Evolutionary conservation across 257 asterid genomes (phyloP).

Genomic region (Gardenia jasminoides): DNA sequence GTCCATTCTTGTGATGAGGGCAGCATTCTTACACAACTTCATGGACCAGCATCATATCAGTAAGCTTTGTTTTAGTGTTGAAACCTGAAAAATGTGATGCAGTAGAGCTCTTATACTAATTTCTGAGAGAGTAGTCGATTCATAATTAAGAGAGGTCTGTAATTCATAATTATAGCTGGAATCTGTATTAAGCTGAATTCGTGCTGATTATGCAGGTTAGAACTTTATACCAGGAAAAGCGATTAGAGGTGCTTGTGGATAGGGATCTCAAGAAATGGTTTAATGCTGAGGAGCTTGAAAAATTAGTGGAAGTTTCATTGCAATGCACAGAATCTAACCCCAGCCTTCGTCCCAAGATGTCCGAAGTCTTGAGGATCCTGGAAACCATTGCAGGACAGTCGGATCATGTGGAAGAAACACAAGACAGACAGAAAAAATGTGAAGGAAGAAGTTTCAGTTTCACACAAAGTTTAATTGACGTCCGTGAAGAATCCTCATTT

Average conservation of each 20-base stretch:
- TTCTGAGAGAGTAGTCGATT: neutral
- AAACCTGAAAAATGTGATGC: neutral
- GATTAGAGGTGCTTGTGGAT: constrained; percentile 65
- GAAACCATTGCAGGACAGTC: constrained; percentile 52
- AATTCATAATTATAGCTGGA: too few species aligned
- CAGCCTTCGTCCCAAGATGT: constrained; percentile 73
- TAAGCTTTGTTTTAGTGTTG: neutral
- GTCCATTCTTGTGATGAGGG: neutral
- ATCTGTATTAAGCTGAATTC: neutral
- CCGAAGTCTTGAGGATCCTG: constrained; percentile 54
- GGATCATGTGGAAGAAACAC: constrained; percentile 44
- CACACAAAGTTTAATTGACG: constrained; percentile 56
- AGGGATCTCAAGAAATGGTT: constrained; percentile 62
- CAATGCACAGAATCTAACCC: constrained; percentile 71
- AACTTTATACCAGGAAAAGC: constrained; percentile 53
- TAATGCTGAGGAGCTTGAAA: constrained; percentile 53
- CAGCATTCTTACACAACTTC: too few species aligned
- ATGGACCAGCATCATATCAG: neutral
- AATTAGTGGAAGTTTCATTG: constrained; percentile 58
- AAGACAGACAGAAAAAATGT: constrained; percentile 39
- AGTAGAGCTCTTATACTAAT: neutral
- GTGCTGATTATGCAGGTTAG: constrained; percentile 46
- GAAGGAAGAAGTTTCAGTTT: constrained; percentile 60
- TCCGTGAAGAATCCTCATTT: constrained; percentile 66
- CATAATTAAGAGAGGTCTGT: neutral